Percentiles rank a stretch among this genome's conserved stretches.
These are phyloP conservation scores for Saccharomycopsis capsularis DNA, from an alignment of 805 yeast genomes.

Conservation along the genomic window DNA sequence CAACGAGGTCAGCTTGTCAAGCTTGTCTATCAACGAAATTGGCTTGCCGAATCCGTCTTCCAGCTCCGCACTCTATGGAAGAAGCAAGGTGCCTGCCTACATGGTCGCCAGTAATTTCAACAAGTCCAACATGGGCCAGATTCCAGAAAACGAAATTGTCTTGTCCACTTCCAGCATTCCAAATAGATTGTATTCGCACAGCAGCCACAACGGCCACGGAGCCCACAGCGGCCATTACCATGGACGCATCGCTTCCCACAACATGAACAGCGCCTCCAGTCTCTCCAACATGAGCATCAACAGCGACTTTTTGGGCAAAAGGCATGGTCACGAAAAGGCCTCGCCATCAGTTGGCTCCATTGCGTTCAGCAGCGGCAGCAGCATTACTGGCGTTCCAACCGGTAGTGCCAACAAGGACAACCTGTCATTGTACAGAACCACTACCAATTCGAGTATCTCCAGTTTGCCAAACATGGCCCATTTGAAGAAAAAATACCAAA, in stretches of 20 bases:
- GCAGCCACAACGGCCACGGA: too few relatives aligned
- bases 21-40: neutral
- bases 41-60: neutral
- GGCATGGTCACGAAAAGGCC: neutral
- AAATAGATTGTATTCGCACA: too few relatives aligned
- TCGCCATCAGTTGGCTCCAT: neutral
- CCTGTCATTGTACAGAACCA: conserved; percentile 8
- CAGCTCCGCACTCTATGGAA: neutral
- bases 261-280: neutral
- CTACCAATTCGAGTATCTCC: conserved; percentile 10
- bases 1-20: neutral
- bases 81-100: conserved; percentile 15
- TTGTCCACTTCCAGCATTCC: too few relatives aligned
- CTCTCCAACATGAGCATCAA: neutral
- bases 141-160: conserved; percentile 1
- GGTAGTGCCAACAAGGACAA: neutral
- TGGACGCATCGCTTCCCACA: neutral
- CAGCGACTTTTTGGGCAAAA: neutral
- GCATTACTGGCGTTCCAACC: neutral
- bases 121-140: neutral
- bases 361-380: neutral
- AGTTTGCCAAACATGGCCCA: conserved; percentile 19
- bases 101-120: conserved; percentile 13
- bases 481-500: conserved; percentile 2
- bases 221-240: neutral